These are phyloP conservation scores for Leccinum pellstonianum DNA, from an alignment of 768 basidiomycete genomes.

Conservation along the genomic window DNA sequence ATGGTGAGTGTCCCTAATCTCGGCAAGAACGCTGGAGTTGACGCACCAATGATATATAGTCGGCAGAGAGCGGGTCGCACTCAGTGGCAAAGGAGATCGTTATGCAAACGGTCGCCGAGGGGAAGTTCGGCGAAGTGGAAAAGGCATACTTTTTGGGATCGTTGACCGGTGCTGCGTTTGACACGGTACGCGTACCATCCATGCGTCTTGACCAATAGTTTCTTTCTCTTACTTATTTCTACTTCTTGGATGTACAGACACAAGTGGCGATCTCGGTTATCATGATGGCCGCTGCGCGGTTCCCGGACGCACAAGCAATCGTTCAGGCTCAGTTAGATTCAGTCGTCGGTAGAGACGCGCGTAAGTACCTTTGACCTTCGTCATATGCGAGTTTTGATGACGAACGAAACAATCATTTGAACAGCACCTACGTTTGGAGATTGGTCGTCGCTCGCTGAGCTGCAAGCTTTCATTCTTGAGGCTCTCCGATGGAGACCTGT, in stretches of 20 bases:
- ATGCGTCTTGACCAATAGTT: not conserved
- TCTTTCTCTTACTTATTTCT: not conserved
- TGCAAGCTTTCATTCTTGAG: constrained; percentile 41
- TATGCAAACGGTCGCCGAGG: constrained; percentile 43
- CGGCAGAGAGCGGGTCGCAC: constrained; percentile 5
- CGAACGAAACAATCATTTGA: not conserved
- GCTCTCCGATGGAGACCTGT: constrained; percentile 40
- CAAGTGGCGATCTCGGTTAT: constrained; percentile 29
- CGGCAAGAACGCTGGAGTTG: not conserved
- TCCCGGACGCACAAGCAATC: constrained; percentile 33
- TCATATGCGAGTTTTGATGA: not conserved
- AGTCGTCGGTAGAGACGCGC: constrained; percentile 35
- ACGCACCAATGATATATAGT: constrained; percentile 5
- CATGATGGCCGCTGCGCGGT: constrained; percentile 38
- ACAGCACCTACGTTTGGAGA: constrained; percentile 41
- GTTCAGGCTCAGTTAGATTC: constrained; percentile 39
- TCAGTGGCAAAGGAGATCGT: constrained; percentile 56
- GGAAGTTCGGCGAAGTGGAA: constrained; percentile 50
- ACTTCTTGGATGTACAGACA: constrained; percentile 13
- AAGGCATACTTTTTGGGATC: constrained; percentile 58
- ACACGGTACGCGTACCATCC: constrained; percentile 38
- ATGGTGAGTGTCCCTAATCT: not conserved
- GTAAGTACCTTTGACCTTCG: constrained; percentile 19
- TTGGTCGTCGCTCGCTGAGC: constrained; percentile 30
- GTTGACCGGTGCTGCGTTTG: constrained; percentile 63